Evolutionary conservation across 768 basidiomycete species (phyloP).

Genomic region (Panellus pusillus): DNA sequence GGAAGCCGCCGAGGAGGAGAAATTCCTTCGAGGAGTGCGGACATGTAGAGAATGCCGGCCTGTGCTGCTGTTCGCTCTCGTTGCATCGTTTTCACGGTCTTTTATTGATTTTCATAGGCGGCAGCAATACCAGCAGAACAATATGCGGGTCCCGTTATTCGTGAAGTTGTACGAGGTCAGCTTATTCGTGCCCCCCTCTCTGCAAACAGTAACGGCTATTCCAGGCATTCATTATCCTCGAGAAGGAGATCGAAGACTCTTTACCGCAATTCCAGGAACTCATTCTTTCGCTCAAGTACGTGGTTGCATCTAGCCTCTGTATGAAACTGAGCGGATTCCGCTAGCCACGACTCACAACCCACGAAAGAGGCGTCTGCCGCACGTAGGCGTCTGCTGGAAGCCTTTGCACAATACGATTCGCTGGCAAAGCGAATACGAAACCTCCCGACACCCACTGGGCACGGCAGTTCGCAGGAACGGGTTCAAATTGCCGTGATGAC

Average conservation of each 20-base stretch:
- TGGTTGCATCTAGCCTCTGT: not conserved
- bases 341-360: conserved; percentile 47
- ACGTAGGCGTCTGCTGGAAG: conserved; percentile 80
- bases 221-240: conserved; percentile 70
- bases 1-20: conserved; percentile 61
- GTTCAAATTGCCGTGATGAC: conserved; percentile 81
- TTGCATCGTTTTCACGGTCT: not conserved
- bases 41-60: conserved; percentile 85
- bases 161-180: conserved; percentile 68
- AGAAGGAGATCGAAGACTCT: conserved; percentile 86
- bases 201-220: not conserved
- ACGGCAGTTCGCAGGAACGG: conserved; percentile 75
- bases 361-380: conserved; percentile 66
- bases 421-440: conserved; percentile 81
- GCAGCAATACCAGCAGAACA: conserved; percentile 76
- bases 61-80: conserved; percentile 64
- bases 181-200: not conserved
- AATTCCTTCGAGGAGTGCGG: conserved; percentile 86
- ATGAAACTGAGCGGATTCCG: not conserved
- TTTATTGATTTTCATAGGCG: conserved; percentile 46
- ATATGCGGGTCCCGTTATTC: conserved; percentile 57
- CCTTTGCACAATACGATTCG: conserved; percentile 87
- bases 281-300: conserved; percentile 66
- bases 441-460: conserved; percentile 61
- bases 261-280: conserved; percentile 90